phyloP scores from a whole-genome alignment of 2,329 filamentous ascomycete genomes.

The Huntiella savannae region DNA sequence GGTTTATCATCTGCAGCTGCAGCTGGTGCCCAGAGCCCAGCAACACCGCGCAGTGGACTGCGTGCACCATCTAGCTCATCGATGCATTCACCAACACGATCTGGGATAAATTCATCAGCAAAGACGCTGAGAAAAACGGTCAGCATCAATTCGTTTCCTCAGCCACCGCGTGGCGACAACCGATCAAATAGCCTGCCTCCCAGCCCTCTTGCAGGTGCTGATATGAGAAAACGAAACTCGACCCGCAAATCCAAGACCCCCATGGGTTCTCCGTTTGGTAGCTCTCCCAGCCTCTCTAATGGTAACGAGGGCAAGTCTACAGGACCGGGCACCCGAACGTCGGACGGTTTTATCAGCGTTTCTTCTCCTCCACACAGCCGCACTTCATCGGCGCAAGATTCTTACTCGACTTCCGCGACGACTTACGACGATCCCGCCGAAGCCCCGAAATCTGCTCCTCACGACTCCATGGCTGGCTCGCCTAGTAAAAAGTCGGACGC shows the following conservation, averaged over 20 bases:
- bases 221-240: slow-evolving; percentile 20
- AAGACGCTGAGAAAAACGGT: slow-evolving; percentile 69
- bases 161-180: slow-evolving; percentile 54
- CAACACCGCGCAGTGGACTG: slow-evolving; percentile 36
- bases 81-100: slow-evolving; percentile 29
- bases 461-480: slow-evolving; percentile 17
- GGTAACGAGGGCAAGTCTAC: slow-evolving; percentile 62
- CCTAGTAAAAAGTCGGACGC: slow-evolving; percentile 40
- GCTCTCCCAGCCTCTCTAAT: slow-evolving; percentile 58
- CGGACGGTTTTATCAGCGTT: slow-evolving; percentile 56
- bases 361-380: slow-evolving; percentile 74
- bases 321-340: slow-evolving; percentile 42
- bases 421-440: slow-evolving; percentile 69
- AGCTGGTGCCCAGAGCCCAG: slow-evolving; percentile 20
- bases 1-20: slow-evolving; percentile 20
- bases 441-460: slow-evolving; percentile 18
- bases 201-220: slow-evolving; percentile 37
- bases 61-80: slow-evolving; percentile 38
- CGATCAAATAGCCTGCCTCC: slow-evolving; percentile 42
- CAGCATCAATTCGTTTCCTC: slow-evolving; percentile 85
- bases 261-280: slow-evolving; percentile 31
- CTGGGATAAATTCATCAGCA: slow-evolving; percentile 36
- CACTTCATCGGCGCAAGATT: slow-evolving; percentile 81
- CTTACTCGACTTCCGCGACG: slow-evolving; percentile 76
- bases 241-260: slow-evolving; percentile 36